Conservation (phyloP, 192 early-diverging fungal species). For the Coemansia sp. region DNA sequence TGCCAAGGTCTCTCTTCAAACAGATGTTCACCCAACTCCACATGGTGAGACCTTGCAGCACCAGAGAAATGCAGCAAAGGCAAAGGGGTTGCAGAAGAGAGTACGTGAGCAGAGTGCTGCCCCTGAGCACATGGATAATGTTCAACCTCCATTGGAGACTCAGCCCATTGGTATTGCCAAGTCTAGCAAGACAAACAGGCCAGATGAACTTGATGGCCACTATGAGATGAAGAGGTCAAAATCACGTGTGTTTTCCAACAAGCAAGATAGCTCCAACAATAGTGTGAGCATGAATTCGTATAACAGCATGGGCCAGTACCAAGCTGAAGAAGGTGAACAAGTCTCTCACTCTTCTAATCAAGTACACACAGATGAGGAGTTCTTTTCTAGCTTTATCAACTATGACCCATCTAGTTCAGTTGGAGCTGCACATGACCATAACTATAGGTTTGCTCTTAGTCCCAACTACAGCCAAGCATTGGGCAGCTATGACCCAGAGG, state of each 20-base stretch:
- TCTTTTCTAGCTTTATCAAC: conserved; percentile 48
- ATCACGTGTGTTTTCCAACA: conserved; percentile 19
- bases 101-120: conserved; percentile 9
- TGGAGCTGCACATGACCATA: neutral
- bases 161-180: conserved; percentile 5
- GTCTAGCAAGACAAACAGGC: neutral
- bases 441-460: neutral
- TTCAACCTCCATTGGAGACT: neutral
- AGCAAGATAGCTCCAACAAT: neutral
- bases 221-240: conserved; percentile 26
- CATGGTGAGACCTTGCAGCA: neutral
- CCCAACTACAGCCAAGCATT: neutral
- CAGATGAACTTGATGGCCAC: neutral
- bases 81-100: conserved; percentile 9
- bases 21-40: neutral
- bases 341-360: neutral
- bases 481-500: conserved; percentile 5
- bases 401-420: conserved; percentile 5
- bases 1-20: conserved; percentile 1
- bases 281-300: no score
- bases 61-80: neutral
- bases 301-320: neutral
- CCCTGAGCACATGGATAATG: neutral
- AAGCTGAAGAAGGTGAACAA: neutral
- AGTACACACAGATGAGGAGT: conserved; percentile 26